These are phyloP conservation scores for Trametes gibbosa DNA, from an alignment of 768 basidiomycete genomes.

Conservation along the genomic window DNA sequence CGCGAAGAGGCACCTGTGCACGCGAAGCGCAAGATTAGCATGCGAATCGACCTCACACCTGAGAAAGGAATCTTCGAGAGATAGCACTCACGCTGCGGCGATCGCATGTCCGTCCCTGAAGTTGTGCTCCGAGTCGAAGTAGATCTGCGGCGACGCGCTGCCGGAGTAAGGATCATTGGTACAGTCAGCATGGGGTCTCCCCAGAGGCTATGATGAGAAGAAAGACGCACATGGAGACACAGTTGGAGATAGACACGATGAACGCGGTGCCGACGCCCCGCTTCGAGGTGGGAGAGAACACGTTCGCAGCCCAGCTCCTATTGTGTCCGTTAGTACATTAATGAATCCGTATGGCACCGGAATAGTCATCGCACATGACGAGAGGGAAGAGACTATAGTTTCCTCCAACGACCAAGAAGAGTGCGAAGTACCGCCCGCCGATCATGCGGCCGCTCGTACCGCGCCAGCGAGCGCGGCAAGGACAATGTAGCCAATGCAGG, in stretches of 20 bases:
- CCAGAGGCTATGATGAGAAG: background rate
- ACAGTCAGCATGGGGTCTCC: too few species aligned
- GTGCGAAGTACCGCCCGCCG: constrained; percentile 54
- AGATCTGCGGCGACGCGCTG: constrained; percentile 56
- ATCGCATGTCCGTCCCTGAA: constrained; percentile 56
- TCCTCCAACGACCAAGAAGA: constrained; percentile 55
- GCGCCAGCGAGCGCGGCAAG: constrained; percentile 38
- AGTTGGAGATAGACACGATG: constrained; percentile 58
- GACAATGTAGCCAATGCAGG: constrained; percentile 53
- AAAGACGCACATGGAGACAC: constrained; percentile 49
- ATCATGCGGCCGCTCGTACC: constrained; percentile 46
- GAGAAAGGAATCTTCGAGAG: too few species aligned
- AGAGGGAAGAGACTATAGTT: constrained; percentile 56
- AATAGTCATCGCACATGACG: constrained; percentile 42
- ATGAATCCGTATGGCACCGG: too few species aligned
- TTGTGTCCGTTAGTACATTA: background rate
- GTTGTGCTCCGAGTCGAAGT: constrained; percentile 49
- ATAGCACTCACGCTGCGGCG: constrained; percentile 48
- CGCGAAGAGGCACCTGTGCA: constrained; percentile 41
- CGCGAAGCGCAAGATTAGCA: background rate
- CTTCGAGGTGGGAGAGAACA: constrained; percentile 58
- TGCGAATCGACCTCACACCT: too few species aligned
- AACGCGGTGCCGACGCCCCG: constrained; percentile 60
- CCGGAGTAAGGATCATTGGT: too few species aligned
- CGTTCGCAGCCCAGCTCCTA: constrained; percentile 61